phyloP scores from a whole-genome alignment of 78 protist genomes.

The slime mould (Dictyostelium discoideum) region DNA sequence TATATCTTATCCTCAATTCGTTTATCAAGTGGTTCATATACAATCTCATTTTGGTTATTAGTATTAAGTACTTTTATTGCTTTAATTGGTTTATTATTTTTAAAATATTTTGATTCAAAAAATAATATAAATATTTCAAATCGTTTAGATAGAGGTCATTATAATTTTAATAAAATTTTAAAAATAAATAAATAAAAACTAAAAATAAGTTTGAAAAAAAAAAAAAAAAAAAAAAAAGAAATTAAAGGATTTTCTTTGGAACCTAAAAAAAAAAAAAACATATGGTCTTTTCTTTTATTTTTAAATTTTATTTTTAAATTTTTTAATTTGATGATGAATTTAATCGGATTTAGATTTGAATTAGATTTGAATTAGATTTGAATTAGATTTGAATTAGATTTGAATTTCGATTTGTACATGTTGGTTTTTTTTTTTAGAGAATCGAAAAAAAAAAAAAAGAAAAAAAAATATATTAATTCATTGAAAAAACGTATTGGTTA shows the following conservation, averaged over 20 bases:
- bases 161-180: neutral
- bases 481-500: too few relatives aligned
- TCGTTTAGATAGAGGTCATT: neutral
- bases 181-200: neutral
- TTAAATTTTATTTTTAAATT: neutral
- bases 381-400: neutral
- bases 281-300: neutral
- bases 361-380: neutral
- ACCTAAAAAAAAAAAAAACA: neutral
- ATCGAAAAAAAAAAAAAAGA: too few relatives aligned
- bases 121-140: neutral
- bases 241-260: too few relatives aligned
- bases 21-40: slow-evolving; percentile 1
- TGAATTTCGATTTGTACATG: neutral
- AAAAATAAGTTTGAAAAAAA: too few relatives aligned
- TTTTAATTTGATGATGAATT: neutral
- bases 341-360: too few relatives aligned
- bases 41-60: slow-evolving; percentile 30
- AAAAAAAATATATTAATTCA: neutral
- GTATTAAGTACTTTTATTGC: slow-evolving; percentile 4
- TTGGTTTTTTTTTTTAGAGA: too few relatives aligned
- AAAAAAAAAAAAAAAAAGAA: too few relatives aligned
- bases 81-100: neutral
- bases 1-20: neutral
- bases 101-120: slow-evolving; percentile 34